These are phyloP conservation scores for Cudoniella acicularis DNA, from an alignment of 495 filamentous ascomycete genomes.

Conservation along the genomic window DNA sequence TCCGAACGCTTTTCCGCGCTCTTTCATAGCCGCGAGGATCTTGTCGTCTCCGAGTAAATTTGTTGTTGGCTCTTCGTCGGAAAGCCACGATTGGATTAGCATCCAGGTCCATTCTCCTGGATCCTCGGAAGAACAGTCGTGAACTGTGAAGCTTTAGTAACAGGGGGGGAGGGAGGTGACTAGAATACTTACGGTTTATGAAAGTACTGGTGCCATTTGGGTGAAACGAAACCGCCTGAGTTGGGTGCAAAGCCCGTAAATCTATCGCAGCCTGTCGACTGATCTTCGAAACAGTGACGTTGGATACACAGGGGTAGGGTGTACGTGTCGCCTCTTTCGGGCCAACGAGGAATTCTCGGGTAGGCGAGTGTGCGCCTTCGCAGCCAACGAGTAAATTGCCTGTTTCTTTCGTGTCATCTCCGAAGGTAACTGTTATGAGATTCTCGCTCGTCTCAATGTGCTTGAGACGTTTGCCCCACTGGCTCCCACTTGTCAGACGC, in stretches of 20 bases:
- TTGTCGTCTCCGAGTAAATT: constrained; percentile 3
- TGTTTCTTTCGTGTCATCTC: constrained; percentile 32
- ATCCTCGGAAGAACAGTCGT: constrained; percentile 24
- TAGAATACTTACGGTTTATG: constrained; percentile 20
- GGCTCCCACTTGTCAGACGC: neutral
- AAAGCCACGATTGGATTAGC: constrained; percentile 21
- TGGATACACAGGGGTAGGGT: constrained; percentile 11
- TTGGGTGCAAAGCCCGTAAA: constrained; percentile 27
- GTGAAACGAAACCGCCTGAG: constrained; percentile 26
- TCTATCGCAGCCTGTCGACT: constrained; percentile 19
- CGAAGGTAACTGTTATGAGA: constrained; percentile 34
- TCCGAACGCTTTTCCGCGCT: constrained; percentile 7
- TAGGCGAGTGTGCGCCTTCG: constrained; percentile 38
- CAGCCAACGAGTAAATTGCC: constrained; percentile 38
- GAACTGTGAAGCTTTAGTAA: constrained; percentile 6
- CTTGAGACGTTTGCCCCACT: constrained; percentile 16
- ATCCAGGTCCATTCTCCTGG: constrained; percentile 26
- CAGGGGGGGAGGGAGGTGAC: too few relatives aligned
- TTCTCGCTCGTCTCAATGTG: constrained; percentile 19
- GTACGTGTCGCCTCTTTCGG: constrained; percentile 23
- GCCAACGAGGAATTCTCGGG: constrained; percentile 33
- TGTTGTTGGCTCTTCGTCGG: constrained; percentile 10
- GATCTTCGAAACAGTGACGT: constrained; percentile 15
- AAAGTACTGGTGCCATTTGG: constrained; percentile 28
- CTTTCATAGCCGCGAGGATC: constrained; percentile 11